Conservation (phyloP, 768 basidiomycete genomes). For the Collybia sp. region DNA sequence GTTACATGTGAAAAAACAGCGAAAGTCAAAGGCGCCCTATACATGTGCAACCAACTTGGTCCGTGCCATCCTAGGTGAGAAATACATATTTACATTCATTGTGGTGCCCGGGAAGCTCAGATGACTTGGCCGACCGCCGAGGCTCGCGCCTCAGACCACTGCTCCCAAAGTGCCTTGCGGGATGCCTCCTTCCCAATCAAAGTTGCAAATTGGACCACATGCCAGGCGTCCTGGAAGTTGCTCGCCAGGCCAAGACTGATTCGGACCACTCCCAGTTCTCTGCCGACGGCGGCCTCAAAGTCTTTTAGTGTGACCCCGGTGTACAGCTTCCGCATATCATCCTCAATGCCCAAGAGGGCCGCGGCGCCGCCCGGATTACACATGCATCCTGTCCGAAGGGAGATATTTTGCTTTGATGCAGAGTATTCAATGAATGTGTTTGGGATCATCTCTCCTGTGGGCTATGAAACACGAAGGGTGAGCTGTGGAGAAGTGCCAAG, state of each 20-base stretch:
- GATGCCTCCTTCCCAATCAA: constrained; percentile 36
- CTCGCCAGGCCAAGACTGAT: constrained; percentile 78
- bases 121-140: constrained; percentile 16
- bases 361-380: constrained; percentile 85
- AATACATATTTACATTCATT: no score
- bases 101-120: constrained; percentile 3
- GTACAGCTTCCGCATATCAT: constrained; percentile 58
- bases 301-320: constrained; percentile 56
- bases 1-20: no score
- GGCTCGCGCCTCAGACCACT: constrained; percentile 20
- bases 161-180: constrained; percentile 35
- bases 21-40: no score
- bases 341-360: constrained; percentile 60
- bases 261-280: constrained; percentile 70
- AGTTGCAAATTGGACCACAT: constrained; percentile 43
- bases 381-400: constrained; percentile 81
- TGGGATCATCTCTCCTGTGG: constrained; percentile 60
- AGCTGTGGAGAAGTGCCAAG: neutral
- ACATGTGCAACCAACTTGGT: no score
- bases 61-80: no score
- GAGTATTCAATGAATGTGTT: constrained; percentile 72
- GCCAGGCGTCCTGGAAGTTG: constrained; percentile 72
- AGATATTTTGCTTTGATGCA: constrained; percentile 60
- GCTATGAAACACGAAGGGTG: constrained; percentile 30
- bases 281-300: constrained; percentile 56